Evolutionary conservation across 2,329 filamentous ascomycete genomes (phyloP).

Genomic region (Daldinia sp.): DNA sequence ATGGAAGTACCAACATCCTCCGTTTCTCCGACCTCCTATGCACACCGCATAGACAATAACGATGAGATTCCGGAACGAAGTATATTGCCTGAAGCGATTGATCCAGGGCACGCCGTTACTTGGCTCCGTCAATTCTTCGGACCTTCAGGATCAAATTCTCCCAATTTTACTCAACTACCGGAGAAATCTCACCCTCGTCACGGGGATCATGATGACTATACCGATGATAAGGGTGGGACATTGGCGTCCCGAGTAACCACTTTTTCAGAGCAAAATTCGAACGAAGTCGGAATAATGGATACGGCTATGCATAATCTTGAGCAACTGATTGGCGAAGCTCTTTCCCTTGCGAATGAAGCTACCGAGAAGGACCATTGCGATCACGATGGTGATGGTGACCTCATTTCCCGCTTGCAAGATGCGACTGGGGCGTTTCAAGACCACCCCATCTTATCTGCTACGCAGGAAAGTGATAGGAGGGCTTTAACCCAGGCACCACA

Average conservation of each 20-base stretch:
- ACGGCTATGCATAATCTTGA: conserved; percentile 52
- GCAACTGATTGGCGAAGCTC: conserved; percentile 56
- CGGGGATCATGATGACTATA: conserved; percentile 33
- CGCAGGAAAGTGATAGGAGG: not conserved
- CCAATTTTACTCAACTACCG: conserved; percentile 41
- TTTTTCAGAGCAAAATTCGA: conserved; percentile 40
- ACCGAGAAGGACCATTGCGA: conserved; percentile 45
- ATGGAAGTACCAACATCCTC: conserved; percentile 18
- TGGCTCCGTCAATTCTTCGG: conserved; percentile 45
- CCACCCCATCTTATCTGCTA: not conserved
- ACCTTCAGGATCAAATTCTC: conserved; percentile 20
- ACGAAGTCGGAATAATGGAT: conserved; percentile 39
- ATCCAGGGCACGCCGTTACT: conserved; percentile 35
- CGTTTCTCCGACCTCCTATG: conserved; percentile 17
- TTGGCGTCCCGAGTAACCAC: conserved; percentile 38
- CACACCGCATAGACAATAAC: not conserved
- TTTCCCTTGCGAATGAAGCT: conserved; percentile 54
- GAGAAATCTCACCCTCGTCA: conserved; percentile 39
- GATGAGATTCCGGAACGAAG: conserved; percentile 11
- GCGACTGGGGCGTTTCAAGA: not conserved
- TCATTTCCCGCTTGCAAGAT: conserved; percentile 18
- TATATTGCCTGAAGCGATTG: conserved; percentile 25
- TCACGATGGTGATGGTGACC: conserved; percentile 39
- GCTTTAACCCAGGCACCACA: not conserved
- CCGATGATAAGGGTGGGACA: conserved; percentile 14